Conservation (phyloP, 345 rosid species). For the Rhodamnia argentea region DNA sequence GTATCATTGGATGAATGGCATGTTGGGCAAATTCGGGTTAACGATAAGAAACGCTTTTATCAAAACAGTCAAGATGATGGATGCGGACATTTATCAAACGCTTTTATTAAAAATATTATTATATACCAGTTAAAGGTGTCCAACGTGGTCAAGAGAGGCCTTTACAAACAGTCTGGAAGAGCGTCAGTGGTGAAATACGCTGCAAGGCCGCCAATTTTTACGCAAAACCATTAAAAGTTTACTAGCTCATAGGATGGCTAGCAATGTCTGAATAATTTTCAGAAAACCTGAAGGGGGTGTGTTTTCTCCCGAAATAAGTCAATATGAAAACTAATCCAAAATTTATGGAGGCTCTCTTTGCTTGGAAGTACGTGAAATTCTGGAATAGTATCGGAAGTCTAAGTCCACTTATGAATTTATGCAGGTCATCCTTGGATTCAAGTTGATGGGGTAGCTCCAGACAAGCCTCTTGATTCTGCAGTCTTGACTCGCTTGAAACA, state of each 20-base stretch:
- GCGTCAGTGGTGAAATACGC: not conserved
- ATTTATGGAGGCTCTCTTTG: not conserved
- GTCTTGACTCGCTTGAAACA: slow-evolving; percentile 62
- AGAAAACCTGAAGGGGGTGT: not conserved
- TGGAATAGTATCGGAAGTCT: not conserved
- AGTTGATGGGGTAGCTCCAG: slow-evolving; percentile 70
- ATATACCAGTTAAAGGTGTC: not conserved
- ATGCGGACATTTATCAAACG: not conserved
- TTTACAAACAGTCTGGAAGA: not conserved
- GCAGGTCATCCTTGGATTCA: slow-evolving; percentile 90
- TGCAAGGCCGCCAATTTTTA: not conserved
- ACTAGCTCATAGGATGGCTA: not conserved
- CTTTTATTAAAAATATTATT: not conserved
- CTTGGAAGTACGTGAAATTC: not conserved
- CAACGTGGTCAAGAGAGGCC: not conserved
- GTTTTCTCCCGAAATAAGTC: not conserved
- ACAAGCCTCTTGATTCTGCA: slow-evolving; percentile 72
- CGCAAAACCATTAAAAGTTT: not conserved
- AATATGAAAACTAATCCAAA: not conserved
- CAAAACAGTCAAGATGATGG: not conserved
- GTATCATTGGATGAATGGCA: not conserved
- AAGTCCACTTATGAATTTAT: not conserved
- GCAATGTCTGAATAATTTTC: not conserved
- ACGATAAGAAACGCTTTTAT: not conserved
- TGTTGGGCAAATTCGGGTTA: not conserved